phyloP scores from a whole-genome alignment of 2,329 filamentous ascomycete genomes.

The Pseudogymnoascus sp. region DNA sequence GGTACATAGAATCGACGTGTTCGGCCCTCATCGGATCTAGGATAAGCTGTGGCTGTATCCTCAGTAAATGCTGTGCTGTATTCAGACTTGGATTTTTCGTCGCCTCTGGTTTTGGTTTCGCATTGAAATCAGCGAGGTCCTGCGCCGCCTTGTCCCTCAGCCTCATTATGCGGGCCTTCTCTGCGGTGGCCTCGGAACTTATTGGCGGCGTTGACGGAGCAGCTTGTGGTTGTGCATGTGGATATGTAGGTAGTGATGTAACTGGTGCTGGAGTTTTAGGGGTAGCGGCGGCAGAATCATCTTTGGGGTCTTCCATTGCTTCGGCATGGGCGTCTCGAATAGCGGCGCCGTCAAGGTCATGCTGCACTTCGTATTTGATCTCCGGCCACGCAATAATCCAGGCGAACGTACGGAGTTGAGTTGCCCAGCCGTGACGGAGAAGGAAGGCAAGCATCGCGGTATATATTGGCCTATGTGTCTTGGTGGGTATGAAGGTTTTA shows the following conservation, averaged over 20 bases:
- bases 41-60: conserved; percentile 60
- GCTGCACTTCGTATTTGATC: conserved; percentile 73
- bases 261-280: background rate
- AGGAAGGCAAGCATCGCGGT: conserved; percentile 91
- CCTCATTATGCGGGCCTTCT: conserved; percentile 53
- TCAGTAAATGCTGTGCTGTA: conserved; percentile 48
- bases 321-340: conserved; percentile 31
- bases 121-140: conserved; percentile 38
- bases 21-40: conserved; percentile 72
- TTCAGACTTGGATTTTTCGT: conserved; percentile 52
- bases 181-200: conserved; percentile 50
- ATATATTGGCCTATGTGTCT: conserved; percentile 80
- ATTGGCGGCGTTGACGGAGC: conserved; percentile 29
- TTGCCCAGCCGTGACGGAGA: conserved; percentile 87
- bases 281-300: conserved; percentile 6
- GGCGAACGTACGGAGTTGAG: conserved; percentile 83
- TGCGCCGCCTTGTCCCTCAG: conserved; percentile 49
- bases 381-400: conserved; percentile 80
- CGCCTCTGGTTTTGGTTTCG: conserved; percentile 34
- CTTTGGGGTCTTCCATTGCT: conserved; percentile 25
- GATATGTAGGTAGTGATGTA: background rate
- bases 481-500: conserved; percentile 75
- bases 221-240: conserved; percentile 11
- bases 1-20: conserved; percentile 67
- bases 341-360: conserved; percentile 61